A percentile compares a stretch with the other conserved stretches of the same genome.
These are phyloP conservation scores for Atkinsonella texensis DNA, from an alignment of 2,329 filamentous ascomycete species.

Conservation along the genomic window DNA sequence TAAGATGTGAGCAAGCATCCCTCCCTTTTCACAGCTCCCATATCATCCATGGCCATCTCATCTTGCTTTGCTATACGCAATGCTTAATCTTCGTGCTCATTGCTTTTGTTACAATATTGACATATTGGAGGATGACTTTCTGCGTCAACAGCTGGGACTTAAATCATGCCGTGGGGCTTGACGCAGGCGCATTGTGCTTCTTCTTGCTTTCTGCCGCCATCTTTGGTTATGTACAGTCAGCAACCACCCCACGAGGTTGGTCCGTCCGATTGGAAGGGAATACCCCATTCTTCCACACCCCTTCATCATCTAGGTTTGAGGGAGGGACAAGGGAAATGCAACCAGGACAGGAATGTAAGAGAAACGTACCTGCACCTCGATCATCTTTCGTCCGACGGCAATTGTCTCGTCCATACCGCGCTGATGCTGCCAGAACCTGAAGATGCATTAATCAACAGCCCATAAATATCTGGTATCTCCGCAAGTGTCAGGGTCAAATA, in stretches of 20 bases:
- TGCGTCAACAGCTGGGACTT: neutral
- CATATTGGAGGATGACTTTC: neutral
- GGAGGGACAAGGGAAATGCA: neutral
- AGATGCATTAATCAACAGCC: neutral
- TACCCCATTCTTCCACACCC: neutral
- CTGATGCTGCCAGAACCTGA: conserved; percentile 51
- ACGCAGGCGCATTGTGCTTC: neutral
- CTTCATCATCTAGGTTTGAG: neutral
- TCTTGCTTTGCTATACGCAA: too few relatives aligned
- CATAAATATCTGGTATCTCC: neutral
- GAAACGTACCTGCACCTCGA: conserved; percentile 30
- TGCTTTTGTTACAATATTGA: neutral
- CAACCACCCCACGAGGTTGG: neutral
- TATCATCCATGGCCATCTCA: too few relatives aligned
- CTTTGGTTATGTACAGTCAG: neutral
- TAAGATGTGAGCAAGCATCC: too few relatives aligned
- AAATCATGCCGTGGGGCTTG: neutral
- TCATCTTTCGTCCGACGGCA: conserved; percentile 40
- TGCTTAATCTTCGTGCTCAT: too few relatives aligned
- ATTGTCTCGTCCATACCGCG: conserved; percentile 45
- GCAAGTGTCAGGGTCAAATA: neutral
- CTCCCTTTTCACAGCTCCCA: too few relatives aligned
- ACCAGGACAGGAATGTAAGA: neutral
- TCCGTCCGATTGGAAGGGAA: neutral
- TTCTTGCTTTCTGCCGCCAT: neutral